phyloP scores from a whole-genome alignment of 1,284 basidiomycete genomes.

The Peniophora sp. region DNA sequence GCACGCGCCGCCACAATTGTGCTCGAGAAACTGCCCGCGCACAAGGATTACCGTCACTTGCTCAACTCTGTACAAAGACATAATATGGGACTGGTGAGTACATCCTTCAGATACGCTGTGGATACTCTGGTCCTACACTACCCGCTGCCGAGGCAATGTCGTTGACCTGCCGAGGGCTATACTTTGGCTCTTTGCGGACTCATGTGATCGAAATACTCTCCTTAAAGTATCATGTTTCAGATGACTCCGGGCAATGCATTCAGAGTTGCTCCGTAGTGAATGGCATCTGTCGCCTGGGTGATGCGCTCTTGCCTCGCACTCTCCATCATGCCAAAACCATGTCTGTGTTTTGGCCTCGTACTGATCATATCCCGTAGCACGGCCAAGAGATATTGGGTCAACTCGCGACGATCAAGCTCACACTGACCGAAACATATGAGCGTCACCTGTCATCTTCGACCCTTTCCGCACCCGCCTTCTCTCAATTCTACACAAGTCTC shows the following conservation, averaged over 20 bases:
- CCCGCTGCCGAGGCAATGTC: no score
- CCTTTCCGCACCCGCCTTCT: constrained; percentile 1
- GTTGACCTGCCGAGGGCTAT: no score
- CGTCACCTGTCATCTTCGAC: constrained; percentile 7
- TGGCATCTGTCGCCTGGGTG: no score
- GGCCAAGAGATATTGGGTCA: constrained; percentile 55
- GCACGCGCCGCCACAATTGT: constrained; percentile 58
- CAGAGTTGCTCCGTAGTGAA: no score
- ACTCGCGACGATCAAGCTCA: constrained; percentile 25
- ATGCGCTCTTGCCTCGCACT: no score
- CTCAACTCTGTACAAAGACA: constrained; percentile 38
- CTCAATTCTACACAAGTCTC: not conserved
- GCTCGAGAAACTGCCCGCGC: constrained; percentile 51
- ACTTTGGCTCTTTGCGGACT: no score
- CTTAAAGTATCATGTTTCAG: no score
- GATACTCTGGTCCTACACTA: not conserved
- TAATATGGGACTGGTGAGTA: constrained; percentile 48
- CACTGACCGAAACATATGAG: constrained; percentile 26
- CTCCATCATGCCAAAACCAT: no score
- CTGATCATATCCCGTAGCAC: constrained; percentile 34
- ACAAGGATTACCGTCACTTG: constrained; percentile 41
- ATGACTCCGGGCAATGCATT: no score
- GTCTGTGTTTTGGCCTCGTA: constrained; percentile 1
- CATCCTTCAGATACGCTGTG: not conserved
- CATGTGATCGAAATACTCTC: not conserved